A percentile compares a stretch with the other conserved stretches of the same genome.
Evolutionary conservation across 305 asterid genomes (phyloP).

Genomic region (Nicotiana rustica): DNA sequence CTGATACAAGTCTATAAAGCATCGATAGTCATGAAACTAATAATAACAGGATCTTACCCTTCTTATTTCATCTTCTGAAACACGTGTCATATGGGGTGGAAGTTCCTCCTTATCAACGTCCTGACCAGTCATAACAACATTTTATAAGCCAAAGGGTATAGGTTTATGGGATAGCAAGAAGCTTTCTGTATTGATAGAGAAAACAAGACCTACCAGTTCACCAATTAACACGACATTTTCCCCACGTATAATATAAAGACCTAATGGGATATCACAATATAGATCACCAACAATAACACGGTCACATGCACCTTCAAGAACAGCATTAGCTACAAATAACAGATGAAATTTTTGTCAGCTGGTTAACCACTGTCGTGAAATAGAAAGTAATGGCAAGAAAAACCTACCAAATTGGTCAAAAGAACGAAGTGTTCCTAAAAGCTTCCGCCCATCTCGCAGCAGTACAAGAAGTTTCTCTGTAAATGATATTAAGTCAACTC

Average conservation of each 20-base stretch:
- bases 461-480: conserved; percentile 92
- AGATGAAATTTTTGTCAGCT: conserved; percentile 35
- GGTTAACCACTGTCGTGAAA: neutral
- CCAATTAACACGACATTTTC: conserved; percentile 93
- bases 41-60: conserved; percentile 55
- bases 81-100: conserved; percentile 85
- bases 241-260: conserved; percentile 86
- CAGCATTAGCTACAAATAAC: conserved; percentile 76
- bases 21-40: neutral
- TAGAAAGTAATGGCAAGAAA: conserved; percentile 30
- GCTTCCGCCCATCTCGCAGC: conserved; percentile 94
- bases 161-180: neutral
- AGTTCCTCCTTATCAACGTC: conserved; percentile 85
- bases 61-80: conserved; percentile 78
- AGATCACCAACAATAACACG: conserved; percentile 87
- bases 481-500: conserved; percentile 31
- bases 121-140: conserved; percentile 45
- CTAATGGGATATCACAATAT: conserved; percentile 85
- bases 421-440: conserved; percentile 90
- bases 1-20: neutral
- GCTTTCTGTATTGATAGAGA: conserved; percentile 21
- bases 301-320: conserved; percentile 91
- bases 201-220: conserved; percentile 71
- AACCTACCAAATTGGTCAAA: conserved; percentile 93
- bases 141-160: neutral